Percentiles rank a stretch among this genome's conserved stretches.
Conservation (phyloP, 495 filamentous ascomycete genomes). For the Penicillium crystallinum region DNA sequence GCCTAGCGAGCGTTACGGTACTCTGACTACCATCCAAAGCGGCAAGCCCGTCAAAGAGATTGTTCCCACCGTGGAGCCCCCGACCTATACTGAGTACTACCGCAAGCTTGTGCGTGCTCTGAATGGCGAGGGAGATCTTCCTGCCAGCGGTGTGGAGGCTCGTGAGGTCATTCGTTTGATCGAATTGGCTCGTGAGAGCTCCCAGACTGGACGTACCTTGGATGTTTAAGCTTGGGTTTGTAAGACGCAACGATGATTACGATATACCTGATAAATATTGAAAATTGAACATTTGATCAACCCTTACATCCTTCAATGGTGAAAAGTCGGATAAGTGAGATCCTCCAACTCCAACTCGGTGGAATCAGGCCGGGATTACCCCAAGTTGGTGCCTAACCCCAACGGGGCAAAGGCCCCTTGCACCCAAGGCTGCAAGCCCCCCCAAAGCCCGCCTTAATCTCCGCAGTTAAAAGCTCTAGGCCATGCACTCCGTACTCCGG, state of each 20-base stretch:
- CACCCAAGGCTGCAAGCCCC: not conserved
- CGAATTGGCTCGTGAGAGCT: constrained; percentile 67
- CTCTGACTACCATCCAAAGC: constrained; percentile 41
- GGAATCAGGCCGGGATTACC: not conserved
- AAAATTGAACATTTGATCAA: no score
- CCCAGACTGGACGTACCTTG: constrained; percentile 57
- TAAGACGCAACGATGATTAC: constrained; percentile 15
- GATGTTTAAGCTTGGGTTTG: constrained; percentile 29
- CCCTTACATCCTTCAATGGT: no score
- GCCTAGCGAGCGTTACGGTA: constrained; percentile 47
- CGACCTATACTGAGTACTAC: constrained; percentile 72
- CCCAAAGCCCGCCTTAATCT: not conserved
- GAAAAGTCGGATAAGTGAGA: no score
- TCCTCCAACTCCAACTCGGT: no score
- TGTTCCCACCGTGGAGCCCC: constrained; percentile 58
- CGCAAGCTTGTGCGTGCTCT: constrained; percentile 62
- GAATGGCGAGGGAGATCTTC: constrained; percentile 55
- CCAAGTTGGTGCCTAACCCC: not conserved
- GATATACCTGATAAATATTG: constrained; percentile 12
- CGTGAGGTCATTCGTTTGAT: constrained; percentile 69
- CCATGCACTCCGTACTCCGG: not conserved
- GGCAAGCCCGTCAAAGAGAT: constrained; percentile 39
- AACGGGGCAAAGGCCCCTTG: not conserved
- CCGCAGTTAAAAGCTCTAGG: not conserved
- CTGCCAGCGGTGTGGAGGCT: constrained; percentile 67